Evolutionary conservation across 2,329 filamentous ascomycete genomes (phyloP), one percentile per base, ranked within the genome.

Genomic region (Clonostachys byssicola): DNA sequence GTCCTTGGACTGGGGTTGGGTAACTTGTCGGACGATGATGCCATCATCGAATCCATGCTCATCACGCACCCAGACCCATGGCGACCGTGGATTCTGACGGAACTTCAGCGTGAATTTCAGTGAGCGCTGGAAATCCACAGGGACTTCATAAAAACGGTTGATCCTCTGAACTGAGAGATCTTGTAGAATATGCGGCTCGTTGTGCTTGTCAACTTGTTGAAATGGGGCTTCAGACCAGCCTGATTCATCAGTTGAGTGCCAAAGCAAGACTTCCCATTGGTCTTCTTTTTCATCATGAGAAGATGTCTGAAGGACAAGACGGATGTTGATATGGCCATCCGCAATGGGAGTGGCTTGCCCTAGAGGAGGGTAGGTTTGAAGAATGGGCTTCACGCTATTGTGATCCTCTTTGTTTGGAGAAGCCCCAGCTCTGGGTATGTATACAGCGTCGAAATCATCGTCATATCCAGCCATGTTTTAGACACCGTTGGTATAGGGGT

Each of bases 41-140:
- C 87, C 88, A 57, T 92, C 87, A 13, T 70, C 70, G 3, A 81
- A 65, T 2, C 78, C 80, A 46, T 80, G 78, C 49, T 82, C 77
- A 53, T 89, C 81, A 50, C 81, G 80, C 35, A 80, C 76, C 87
- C 88, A 92, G 57, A 74, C 80, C 88, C 88, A 92, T 2, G 74
- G 65, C 30, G 77, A 67, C 18, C 74, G 60, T 23, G 64, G 57
- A 5, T 61, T 63, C 43, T 73, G 68, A 23, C 86, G 78, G 57
- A 87, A 90, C 49, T 86, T 89, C 50, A 90, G 59, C 1, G 88
- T 92, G 59, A 92, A 92, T 4, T 72, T 77, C 8, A 84, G 56
- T 1, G 73, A 70, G 0, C 68, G 61, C 12, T 66, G 57, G 40
- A 82, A 67, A n/a, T 65, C 52, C 1, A 89, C 52, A 5, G 71